Conservation (phyloP, 148 eudicot species). For the Diospyros kaki region DNA sequence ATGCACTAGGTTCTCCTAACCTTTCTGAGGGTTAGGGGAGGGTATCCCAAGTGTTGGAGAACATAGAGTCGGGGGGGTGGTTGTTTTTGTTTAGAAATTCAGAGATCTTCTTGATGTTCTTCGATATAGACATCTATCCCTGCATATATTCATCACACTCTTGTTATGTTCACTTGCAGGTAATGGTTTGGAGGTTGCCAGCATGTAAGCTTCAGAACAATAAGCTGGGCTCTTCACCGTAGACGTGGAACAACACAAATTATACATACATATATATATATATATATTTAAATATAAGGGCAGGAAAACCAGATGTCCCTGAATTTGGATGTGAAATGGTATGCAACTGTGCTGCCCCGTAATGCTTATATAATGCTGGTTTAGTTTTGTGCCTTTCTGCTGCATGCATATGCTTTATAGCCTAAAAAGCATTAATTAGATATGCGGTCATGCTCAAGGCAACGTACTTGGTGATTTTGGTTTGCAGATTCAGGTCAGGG, state of each 20-base stretch:
- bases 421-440: no score
- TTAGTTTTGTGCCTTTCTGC: no score
- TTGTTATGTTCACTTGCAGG: conserved; percentile 34
- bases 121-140: neutral
- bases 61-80: neutral
- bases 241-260: neutral
- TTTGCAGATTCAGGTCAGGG: no score
- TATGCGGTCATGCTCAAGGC: no score
- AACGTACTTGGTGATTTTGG: no score
- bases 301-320: neutral
- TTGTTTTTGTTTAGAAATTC: neutral
- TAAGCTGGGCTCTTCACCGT: conserved; percentile 5
- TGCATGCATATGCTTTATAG: no score
- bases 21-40: neutral
- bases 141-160: neutral
- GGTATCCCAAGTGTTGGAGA: neutral
- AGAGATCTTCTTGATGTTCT: neutral
- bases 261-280: neutral
- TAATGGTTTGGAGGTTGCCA: conserved; percentile 74
- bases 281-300: neutral
- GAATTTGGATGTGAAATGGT: neutral
- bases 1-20: neutral
- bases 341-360: no score
- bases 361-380: no score
- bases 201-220: conserved; percentile 24